Percentiles rank a stretch among this genome's conserved stretches.
Conservation (phyloP, 2,329 filamentous ascomycete genomes). For the Purpureocillium lavendulum region DNA sequence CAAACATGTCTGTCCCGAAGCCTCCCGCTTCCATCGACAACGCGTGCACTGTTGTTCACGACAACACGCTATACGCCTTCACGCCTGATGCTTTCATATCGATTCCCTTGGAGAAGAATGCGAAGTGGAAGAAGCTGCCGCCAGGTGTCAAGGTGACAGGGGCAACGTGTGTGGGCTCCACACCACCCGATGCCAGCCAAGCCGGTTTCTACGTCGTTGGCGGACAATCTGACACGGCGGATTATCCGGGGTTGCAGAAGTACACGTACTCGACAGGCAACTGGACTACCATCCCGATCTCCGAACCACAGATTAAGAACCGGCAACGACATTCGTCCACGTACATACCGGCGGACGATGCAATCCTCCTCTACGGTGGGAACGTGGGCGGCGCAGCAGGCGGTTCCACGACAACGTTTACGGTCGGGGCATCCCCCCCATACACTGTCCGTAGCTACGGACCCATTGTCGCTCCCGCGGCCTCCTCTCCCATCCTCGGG, state of each 20-base stretch:
- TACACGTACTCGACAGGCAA: constrained; percentile 45
- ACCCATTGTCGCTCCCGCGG: constrained; percentile 51
- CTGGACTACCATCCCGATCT: constrained; percentile 39
- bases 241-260: constrained; percentile 69
- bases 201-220: constrained; percentile 75
- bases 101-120: constrained; percentile 58
- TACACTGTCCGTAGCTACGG: constrained; percentile 53
- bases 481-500: constrained; percentile 62
- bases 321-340: constrained; percentile 67
- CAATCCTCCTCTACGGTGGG: constrained; percentile 76
- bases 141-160: constrained; percentile 65
- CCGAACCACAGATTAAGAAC: constrained; percentile 51
- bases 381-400: constrained; percentile 49
- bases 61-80: constrained; percentile 80
- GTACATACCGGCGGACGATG: constrained; percentile 62
- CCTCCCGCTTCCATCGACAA: constrained; percentile 63
- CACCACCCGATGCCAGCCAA: constrained; percentile 46
- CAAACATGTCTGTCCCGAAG: constrained; percentile 61
- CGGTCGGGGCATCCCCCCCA: constrained; percentile 58
- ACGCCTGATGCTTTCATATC: constrained; percentile 68
- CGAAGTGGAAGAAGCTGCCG: constrained; percentile 59
- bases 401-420: constrained; percentile 66
- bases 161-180: constrained; percentile 67
- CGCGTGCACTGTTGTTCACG: constrained; percentile 73
- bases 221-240: constrained; percentile 45